Evolutionary conservation across 2,329 filamentous ascomycete genomes (phyloP), one percentile per base, ranked within the genome.

Genomic region (Sarocladium brachiariae): DNA sequence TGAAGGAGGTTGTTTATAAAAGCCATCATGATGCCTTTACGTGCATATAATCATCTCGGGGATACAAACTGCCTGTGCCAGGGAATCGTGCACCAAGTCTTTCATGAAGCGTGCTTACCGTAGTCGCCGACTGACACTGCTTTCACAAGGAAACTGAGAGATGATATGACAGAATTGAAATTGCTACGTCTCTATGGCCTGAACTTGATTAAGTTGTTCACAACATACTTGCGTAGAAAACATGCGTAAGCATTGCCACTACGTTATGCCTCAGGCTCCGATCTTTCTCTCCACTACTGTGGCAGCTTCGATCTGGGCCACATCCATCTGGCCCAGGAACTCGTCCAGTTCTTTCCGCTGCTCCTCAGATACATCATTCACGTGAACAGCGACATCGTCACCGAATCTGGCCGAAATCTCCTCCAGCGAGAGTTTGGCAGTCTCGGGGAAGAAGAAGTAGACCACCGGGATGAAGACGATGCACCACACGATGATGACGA

Each of bases 341-440:
- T 57, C 57, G 46, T 64, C 61, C 5, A 59, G 50, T 24, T 61
- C 53, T 39, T 49, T 53, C 18, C 57, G 52, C 41, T 57, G 55
- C 23, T 47, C 54, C 31, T 71, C 71, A 1, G 66, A 68, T 0
- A 68, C 66, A 54, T 72, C 68, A 3, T 67, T 72, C 6, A 74
- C 57, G 27, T 47, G 43, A 9, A 47, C 43, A 25, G 49, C 46
- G 2, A 51, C 21, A 41, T 57, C 60, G 27, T 68, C 67, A 1
- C 65, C 63, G 52, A 68, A 66, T 8, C 59, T 55, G 6, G 57
- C 61, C 1, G 60, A 65, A 16, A 67, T 60, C 51, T 66, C 61
- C 45, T 68, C 62, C 1, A 68, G 57, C 1, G 59, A 61, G 23
- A 65, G 52, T 50, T 60, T 59, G 10, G 62, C 61, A 0, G 65